phyloP scores from a whole-genome alignment of 108 stramenopile genomes.

The Fragilaria crotonensis region DNA sequence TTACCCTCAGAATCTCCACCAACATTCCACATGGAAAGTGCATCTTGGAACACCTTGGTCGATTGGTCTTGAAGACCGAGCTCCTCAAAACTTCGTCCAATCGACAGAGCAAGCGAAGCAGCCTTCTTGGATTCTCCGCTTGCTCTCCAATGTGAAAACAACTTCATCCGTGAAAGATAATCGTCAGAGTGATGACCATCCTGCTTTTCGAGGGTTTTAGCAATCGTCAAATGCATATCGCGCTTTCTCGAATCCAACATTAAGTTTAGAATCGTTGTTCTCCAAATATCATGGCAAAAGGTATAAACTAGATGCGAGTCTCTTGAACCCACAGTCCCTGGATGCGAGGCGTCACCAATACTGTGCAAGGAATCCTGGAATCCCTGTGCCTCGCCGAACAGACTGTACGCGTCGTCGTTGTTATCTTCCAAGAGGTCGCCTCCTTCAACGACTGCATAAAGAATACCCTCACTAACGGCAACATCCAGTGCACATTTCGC shows the following conservation, averaged over 20 bases:
- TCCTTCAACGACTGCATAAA: conserved; percentile 21
- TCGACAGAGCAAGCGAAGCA: conserved; percentile 32
- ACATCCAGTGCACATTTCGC: conserved; percentile 31
- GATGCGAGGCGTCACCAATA: neutral
- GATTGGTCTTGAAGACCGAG: conserved; percentile 12
- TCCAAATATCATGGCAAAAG: conserved; percentile 59
- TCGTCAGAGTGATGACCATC: conserved; percentile 7
- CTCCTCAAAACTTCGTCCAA: conserved; percentile 25
- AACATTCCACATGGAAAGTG: neutral
- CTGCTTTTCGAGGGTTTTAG: conserved; percentile 8
- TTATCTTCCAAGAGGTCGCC: neutral
- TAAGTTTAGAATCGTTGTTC: conserved; percentile 36
- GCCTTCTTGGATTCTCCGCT: conserved; percentile 42
- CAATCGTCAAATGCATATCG: conserved; percentile 50
- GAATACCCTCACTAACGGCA: conserved; percentile 29
- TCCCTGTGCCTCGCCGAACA: neutral
- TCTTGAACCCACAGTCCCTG: neutral
- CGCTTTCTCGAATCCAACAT: conserved; percentile 46
- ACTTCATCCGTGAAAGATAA: conserved; percentile 10
- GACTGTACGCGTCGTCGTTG: neutral
- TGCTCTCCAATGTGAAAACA: conserved; percentile 52
- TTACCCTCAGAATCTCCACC: neutral
- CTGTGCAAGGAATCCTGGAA: neutral
- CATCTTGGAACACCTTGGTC: conserved; percentile 12
- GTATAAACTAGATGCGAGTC: conserved; percentile 17